Conservation (phyloP, 106 monocot genomes). For the Dendrobium officinale region DNA sequence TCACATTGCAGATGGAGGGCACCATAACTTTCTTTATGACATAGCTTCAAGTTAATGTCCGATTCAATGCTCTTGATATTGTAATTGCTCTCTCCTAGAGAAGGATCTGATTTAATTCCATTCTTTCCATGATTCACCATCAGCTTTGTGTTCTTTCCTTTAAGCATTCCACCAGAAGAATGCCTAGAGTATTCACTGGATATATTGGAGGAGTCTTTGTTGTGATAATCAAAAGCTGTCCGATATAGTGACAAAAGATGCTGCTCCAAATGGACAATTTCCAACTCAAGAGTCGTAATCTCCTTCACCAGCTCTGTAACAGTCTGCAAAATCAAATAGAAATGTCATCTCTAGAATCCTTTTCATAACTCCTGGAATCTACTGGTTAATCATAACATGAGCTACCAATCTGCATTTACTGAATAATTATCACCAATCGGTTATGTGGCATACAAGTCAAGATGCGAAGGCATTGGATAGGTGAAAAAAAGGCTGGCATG, state of each 20-base stretch:
- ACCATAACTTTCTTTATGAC: neutral
- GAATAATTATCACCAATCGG: no score
- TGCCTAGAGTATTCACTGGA: neutral
- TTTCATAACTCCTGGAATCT: neutral
- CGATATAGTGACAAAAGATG: constrained; percentile 68
- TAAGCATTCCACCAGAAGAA: constrained; percentile 1
- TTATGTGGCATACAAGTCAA: no score
- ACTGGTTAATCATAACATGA: neutral
- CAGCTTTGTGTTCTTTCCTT: neutral
- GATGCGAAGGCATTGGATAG: no score
- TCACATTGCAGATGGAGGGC: neutral
- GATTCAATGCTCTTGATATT: neutral
- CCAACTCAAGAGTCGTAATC: constrained; percentile 67
- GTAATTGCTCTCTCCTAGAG: neutral
- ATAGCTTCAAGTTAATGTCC: neutral
- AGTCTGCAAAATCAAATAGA: constrained; percentile 30
- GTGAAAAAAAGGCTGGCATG: no score
- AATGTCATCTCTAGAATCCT: neutral
- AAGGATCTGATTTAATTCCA: neutral
- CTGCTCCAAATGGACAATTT: constrained; percentile 62
- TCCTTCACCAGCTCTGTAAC: constrained; percentile 54
- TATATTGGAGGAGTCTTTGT: neutral
- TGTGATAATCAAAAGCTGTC: constrained; percentile 47
- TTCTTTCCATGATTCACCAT: neutral
- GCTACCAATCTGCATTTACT: neutral